Base-by-base conservation (phyloP, 176 grass and related monocot genomes). In the Pontederia paniculata region DNA sequence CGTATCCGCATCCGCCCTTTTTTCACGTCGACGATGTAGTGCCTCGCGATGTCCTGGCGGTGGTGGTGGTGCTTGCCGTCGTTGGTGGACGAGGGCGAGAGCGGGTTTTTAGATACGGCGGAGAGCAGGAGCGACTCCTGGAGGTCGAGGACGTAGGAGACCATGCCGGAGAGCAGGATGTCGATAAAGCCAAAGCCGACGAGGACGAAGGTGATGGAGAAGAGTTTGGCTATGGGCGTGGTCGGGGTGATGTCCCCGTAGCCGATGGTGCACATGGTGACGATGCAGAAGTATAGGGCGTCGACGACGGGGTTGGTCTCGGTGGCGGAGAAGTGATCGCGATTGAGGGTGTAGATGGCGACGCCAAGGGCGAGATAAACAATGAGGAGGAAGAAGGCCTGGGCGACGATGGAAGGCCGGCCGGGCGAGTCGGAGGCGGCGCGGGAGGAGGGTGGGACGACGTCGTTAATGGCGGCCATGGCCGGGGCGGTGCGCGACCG, bases 211-310 rank as follows among this genome's bases (percentile, higher is more conserved):
- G 79, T 74, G 58, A 96, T 89, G 12, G 86, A 86, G 85, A 96
- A 96, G 50, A 96, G 60, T 74, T 96, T 96, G 13, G 91, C 86
- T 0, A 74, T 48, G 0, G 91, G 82, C 14, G 86, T 96, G 21
- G 76, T 68, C 0, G 91, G 91, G 4, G 86, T 96, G 76, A 96
- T 96, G 59, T 96, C 91, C 0, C 91, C 91, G 31, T 96, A 89
- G 0, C 91, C 91, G 56, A 96, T 96, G 0, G 91, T 96, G 73
- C 91, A 96, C 85, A 96, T 88, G 45, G 91, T 96, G 20, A 96
- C 91, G 63, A 96, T 96, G 56, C 86, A 96, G 77, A 96, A 96
- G 66, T 96, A 96, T 28, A 96, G 80, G 0, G 91, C 91, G 78
- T 96, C 91, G 23, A 80, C 86, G 23, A 96, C 63, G 14, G 89